Conservation (phyloP, 225 moss, liverwort and hornwort species). For the Marchantia polymorpha region DNA sequence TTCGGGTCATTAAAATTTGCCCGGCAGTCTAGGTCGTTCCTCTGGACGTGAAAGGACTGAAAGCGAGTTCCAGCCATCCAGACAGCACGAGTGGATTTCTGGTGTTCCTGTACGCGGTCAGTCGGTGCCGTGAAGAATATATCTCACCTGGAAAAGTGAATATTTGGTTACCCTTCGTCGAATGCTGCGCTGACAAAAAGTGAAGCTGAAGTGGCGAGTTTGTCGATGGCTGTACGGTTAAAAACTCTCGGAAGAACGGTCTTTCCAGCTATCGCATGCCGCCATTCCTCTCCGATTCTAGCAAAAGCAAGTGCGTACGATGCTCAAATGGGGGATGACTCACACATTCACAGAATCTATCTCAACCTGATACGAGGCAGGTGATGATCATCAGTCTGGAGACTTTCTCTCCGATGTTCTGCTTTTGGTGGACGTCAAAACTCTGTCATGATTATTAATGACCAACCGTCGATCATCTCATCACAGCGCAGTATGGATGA, state of each 20-base stretch:
- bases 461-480: too few relatives aligned
- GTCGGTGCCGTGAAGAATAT: background rate
- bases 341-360: background rate
- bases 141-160: background rate
- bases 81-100: background rate
- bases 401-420: too few relatives aligned
- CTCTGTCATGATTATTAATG: too few relatives aligned
- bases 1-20: too few relatives aligned
- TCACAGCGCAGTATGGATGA: too few relatives aligned
- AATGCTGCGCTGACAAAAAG: background rate
- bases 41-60: too few relatives aligned
- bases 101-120: background rate
- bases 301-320: background rate
- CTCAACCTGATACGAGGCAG: background rate
- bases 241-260: background rate
- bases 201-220: too few relatives aligned
- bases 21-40: too few relatives aligned
- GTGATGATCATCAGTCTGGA: background rate
- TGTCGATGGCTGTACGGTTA: background rate
- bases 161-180: background rate
- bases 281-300: background rate
- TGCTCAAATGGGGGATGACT: background rate
- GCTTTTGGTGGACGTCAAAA: too few relatives aligned
- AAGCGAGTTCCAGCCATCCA: too few relatives aligned
- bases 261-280: background rate